phyloP scores from a whole-genome alignment of 2,329 filamentous ascomycete species.

The Rhexocercosporidium sp. region DNA sequence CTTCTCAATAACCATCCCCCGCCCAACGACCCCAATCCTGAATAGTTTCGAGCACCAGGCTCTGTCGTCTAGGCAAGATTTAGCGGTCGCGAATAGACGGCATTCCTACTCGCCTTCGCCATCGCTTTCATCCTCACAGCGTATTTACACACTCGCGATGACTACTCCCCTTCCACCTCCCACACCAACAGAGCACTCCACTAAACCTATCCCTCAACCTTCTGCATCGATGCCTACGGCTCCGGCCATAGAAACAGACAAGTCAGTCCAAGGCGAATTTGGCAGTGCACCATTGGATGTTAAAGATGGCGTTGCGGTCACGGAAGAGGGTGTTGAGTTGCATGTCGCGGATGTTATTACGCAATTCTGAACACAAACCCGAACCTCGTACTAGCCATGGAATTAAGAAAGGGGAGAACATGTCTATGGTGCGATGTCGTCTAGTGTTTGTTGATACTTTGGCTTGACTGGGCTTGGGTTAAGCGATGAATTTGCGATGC shows the following conservation, averaged over 20 bases:
- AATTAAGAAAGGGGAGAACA: background rate
- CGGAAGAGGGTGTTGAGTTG: slow-evolving; percentile 59
- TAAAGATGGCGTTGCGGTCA: slow-evolving; percentile 57
- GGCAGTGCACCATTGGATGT: slow-evolving; percentile 52
- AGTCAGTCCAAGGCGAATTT: slow-evolving; percentile 43
- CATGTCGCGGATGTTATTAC: slow-evolving; percentile 53
- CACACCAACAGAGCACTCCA: background rate
- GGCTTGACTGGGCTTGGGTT: no score
- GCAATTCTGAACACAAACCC: slow-evolving; percentile 25
- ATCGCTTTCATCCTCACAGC: background rate
- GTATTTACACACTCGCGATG: background rate
- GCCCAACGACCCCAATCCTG: background rate
- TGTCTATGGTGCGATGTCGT: no score
- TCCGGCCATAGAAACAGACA: slow-evolving; percentile 41
- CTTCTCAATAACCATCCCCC: background rate
- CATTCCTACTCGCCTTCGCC: slow-evolving; percentile 5
- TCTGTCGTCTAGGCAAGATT: background rate
- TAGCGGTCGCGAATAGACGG: background rate
- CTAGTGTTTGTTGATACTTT: no score
- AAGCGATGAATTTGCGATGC: no score
- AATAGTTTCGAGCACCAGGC: background rate
- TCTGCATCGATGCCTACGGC: background rate
- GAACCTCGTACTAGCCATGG: background rate
- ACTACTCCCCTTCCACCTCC: background rate
- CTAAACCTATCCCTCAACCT: background rate